Evolutionary conservation across 1,139 yeast species (phyloP), one percentile per base, ranked within the genome.

Genomic region (Nakaseomyces sp.): DNA sequence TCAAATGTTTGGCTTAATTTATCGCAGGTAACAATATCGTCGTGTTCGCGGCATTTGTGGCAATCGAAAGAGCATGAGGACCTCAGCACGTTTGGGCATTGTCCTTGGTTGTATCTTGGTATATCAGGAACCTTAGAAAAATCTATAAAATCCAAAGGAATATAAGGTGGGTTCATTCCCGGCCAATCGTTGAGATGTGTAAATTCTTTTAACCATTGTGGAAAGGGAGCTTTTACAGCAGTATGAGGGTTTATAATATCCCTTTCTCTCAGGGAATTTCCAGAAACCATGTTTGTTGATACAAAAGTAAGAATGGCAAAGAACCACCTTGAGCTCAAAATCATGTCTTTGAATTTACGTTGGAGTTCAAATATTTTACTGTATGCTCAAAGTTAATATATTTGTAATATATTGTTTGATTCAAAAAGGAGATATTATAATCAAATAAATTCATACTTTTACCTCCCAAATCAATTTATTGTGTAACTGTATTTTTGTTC

Each of bases 171-270:
- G 41, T 81, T 78, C 43, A 76, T 61, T 1, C 81, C 89, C 0
- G 96, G 96, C 97, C 97, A 88, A 45, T 73, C 72, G 1, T 55
- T 65, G 41, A 86, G 59, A 0, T 89, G 89, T 0, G 96, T 87
- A 51, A 85, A 73, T 8, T 76, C 82, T 1, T 71, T 55, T 30
- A 88, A 71, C 97, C 97, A 88, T 35, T 69, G 50, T 0, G 97
- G 97, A 51, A 88, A 79, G 55, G 58, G 5, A 58, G 39, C 15
- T 22, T 26, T 37, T 13, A 13, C 5, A 18, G 17, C 4, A 16
- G 17, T 15, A 15, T 7, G 5, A 26, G 30, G 5, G 13, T 26
- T 26, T 30, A 5, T 7, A 16, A 22, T 6, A 22, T 22, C 25
- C 25, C 8, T 22, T 9, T 22, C 25, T 26, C 9, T 22, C 2